Conservation (phyloP, 139 green algal genomes). For the Chlorokybus atmophyticus region DNA sequence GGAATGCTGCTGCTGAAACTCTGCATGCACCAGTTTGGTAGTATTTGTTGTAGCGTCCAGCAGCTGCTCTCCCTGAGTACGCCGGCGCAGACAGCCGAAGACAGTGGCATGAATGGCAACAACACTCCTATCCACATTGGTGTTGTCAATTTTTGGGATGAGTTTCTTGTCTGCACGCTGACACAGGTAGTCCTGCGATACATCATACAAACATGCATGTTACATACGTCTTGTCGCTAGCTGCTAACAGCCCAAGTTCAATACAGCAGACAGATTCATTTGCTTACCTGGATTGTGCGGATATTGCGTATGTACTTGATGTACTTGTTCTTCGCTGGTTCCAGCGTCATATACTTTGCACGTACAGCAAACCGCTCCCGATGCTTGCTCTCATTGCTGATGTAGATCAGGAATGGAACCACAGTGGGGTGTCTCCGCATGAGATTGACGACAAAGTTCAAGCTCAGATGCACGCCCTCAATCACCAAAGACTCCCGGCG, state of each 20-base stretch:
- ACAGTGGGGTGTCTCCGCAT: slow-evolving; percentile 54
- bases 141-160: slow-evolving; percentile 82
- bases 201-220: too few relatives aligned
- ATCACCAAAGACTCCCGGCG: slow-evolving; percentile 50
- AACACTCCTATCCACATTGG: slow-evolving; percentile 75
- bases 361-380: slow-evolving; percentile 82
- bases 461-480: slow-evolving; percentile 56
- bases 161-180: slow-evolving; percentile 51
- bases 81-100: slow-evolving; percentile 33
- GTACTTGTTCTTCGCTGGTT: slow-evolving; percentile 64
- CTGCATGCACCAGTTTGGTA: slow-evolving; percentile 26
- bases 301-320: slow-evolving; percentile 72
- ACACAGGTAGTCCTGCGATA: slow-evolving; percentile 27
- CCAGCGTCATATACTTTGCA: slow-evolving; percentile 88
- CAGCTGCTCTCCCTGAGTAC: slow-evolving; percentile 25
- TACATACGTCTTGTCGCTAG: slow-evolving; percentile 71
- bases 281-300: slow-evolving; percentile 55
- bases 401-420: slow-evolving; percentile 87
- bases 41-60: slow-evolving; percentile 29
- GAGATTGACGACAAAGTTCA: slow-evolving; percentile 46
- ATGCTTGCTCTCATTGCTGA: slow-evolving; percentile 76
- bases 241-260: too few relatives aligned
- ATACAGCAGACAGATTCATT: too few relatives aligned
- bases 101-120: slow-evolving; percentile 75
- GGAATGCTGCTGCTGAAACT: slow-evolving; percentile 22